A percentile compares a stretch with the other conserved stretches of the same genome.
Evolutionary conservation across 805 yeast genomes (phyloP).

Genomic region (Yueomyces sp.): DNA sequence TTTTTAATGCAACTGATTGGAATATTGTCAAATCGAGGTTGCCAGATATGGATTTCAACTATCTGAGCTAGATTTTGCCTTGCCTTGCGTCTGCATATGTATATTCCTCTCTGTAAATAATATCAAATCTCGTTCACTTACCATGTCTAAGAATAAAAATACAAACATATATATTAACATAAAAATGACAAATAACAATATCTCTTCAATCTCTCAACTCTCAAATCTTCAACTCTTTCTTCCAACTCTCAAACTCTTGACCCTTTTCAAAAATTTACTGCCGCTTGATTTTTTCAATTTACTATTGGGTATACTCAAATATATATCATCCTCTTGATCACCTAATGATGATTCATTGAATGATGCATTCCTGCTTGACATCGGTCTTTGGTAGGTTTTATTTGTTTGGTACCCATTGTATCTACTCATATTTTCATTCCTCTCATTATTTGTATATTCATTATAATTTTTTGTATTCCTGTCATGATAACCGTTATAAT

Average conservation of each 20-base stretch:
- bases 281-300: slow-evolving; percentile 24
- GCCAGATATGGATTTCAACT: slow-evolving; percentile 9
- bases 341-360: slow-evolving; percentile 3
- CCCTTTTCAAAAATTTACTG: slow-evolving; percentile 64
- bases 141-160: too few relatives aligned
- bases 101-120: too few relatives aligned
- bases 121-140: too few relatives aligned
- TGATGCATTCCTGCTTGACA: too few relatives aligned
- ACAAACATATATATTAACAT: too few relatives aligned
- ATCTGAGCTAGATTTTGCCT: not conserved
- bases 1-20: slow-evolving; percentile 68
- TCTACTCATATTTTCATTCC: slow-evolving; percentile 6
- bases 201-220: too few relatives aligned
- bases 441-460: slow-evolving; percentile 2
- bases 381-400: too few relatives aligned
- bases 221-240: slow-evolving; percentile 3
- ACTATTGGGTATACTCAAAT: slow-evolving; percentile 12
- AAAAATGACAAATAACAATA: too few relatives aligned
- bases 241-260: slow-evolving; percentile 77
- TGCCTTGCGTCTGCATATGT: too few relatives aligned
- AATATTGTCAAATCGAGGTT: slow-evolving; percentile 40
- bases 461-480: not conserved
- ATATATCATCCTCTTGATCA: slow-evolving; percentile 4
- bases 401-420: slow-evolving; percentile 9
- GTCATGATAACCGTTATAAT: not conserved